These are phyloP conservation scores for Sphenostylis stenocarpa DNA, from an alignment of 306 rosid species.

Conservation along the genomic window DNA sequence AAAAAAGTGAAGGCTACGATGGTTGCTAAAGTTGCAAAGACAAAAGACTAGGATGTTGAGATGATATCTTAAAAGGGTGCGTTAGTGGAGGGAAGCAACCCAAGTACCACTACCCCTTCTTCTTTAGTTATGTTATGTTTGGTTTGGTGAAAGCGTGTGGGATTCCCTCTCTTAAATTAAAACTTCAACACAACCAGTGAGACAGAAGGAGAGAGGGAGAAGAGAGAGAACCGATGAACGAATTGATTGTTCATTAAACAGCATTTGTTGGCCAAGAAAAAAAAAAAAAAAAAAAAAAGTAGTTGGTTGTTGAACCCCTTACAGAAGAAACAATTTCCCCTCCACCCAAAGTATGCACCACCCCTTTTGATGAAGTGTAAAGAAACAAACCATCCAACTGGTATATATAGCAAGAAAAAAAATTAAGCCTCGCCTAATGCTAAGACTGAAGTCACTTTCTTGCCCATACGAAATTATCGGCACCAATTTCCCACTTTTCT, in stretches of 20 bases:
- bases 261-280: constrained; percentile 75
- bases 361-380: background rate
- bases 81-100: background rate
- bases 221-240: constrained; percentile 42
- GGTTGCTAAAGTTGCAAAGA: background rate
- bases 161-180: constrained; percentile 41
- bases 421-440: background rate
- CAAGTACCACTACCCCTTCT: background rate
- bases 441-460: constrained; percentile 39
- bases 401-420: background rate
- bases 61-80: background rate
- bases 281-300: constrained; percentile 59
- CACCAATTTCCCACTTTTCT: constrained; percentile 24
- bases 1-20: background rate
- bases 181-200: constrained; percentile 26
- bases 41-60: background rate
- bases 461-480: constrained; percentile 45
- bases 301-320: constrained; percentile 94
- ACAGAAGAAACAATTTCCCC: constrained; percentile 31
- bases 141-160: constrained; percentile 57
- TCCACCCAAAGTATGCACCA: background rate
- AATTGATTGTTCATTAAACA: constrained; percentile 70
- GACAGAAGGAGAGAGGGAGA: constrained; percentile 11
- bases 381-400: background rate
- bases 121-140: background rate